Evolutionary conservation across 176 grass and related monocot genomes (phyloP), one percentile per base, ranked within the genome.

Genomic region (Juncus effusus): DNA sequence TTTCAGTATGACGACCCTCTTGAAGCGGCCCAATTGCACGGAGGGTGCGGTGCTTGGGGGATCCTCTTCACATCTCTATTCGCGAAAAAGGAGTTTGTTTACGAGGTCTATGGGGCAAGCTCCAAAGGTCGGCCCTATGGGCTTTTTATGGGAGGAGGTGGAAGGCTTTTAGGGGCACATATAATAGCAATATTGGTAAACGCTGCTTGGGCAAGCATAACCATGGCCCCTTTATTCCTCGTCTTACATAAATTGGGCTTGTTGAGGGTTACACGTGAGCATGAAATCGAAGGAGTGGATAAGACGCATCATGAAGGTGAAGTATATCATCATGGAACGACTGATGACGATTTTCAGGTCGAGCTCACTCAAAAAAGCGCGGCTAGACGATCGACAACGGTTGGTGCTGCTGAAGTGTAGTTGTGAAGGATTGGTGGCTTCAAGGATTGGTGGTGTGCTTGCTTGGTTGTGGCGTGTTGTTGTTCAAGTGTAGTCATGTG

Each of bases 31-130:
- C 79, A 82, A 45, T 62, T 82, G 13, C 79, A 82, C 40, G 79
- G 72, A 2, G 79, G 79, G 8, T 82, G 79, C 38, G 79, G 79
- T 12, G 73, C 79, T 6, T 82, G 79, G 73, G 79, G 79, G 3
- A 64, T 82, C 37, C 42, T 82, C 28, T 82, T 82, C 79, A 82
- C 79, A 8, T 66, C 73, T 37, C 79, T 82, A 36, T 82, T 82
- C 9, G 73, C 79, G 5, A 61, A 60, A 45, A 68, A 82, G 42
- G 69, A 76, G 73, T 82, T 70, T 68, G 79, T 82, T 36, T 50
- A 76, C 45, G 57, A 82, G 50, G 73, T 82, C 16, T 76, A 55
- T 38, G 65, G 51, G 4, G 79, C 59, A 13, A 36, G 73, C 1
- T 40, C 56, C 3, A 72, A 57, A 10, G n/a, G 42, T 52, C 47